Conservation (phyloP, 2,329 filamentous ascomycete species). For the Ophiocordyceps camponoti-saundersi region DNA sequence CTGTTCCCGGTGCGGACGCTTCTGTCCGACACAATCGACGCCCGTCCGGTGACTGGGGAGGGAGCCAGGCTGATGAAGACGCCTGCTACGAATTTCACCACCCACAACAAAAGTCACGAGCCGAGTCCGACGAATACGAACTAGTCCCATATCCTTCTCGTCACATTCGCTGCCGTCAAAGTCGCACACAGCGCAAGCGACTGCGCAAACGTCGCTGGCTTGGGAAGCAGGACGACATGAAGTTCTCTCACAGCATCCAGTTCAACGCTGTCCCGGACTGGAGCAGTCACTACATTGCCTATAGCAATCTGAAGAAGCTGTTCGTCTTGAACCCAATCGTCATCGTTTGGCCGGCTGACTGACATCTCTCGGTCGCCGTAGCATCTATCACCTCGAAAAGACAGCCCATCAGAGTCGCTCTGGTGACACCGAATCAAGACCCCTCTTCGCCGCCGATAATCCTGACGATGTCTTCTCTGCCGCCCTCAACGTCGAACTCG, state of each 20-base stretch:
- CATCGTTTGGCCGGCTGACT: neutral
- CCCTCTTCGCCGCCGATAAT: constrained; percentile 57
- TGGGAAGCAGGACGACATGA: constrained; percentile 74
- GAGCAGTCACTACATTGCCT: constrained; percentile 95
- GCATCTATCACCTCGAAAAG: constrained; percentile 92
- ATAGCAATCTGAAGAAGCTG: constrained; percentile 98
- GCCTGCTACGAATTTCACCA: neutral
- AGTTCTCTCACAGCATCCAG: constrained; percentile 98
- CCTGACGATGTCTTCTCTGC: constrained; percentile 69
- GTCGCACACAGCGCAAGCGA: constrained; percentile 21
- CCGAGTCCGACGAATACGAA: constrained; percentile 19
- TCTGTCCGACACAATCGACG: neutral
- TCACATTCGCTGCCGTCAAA: constrained; percentile 8
- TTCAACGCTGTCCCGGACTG: constrained; percentile 99
- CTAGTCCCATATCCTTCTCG: constrained; percentile 22
- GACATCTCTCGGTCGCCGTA: constrained; percentile 16
- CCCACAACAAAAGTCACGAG: neutral
- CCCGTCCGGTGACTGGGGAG: constrained; percentile 16
- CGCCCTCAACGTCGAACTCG: constrained; percentile 73
- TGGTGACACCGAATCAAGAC: constrained; percentile 67
- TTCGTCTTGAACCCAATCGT: constrained; percentile 26
- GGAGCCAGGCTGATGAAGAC: constrained; percentile 8
- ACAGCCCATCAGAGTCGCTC: constrained; percentile 45
- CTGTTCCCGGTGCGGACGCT: constrained; percentile 9
- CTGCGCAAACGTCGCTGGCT: constrained; percentile 52